phyloP scores from a whole-genome alignment of 208 protist species.

The Acanthamoeba royreba region DNA sequence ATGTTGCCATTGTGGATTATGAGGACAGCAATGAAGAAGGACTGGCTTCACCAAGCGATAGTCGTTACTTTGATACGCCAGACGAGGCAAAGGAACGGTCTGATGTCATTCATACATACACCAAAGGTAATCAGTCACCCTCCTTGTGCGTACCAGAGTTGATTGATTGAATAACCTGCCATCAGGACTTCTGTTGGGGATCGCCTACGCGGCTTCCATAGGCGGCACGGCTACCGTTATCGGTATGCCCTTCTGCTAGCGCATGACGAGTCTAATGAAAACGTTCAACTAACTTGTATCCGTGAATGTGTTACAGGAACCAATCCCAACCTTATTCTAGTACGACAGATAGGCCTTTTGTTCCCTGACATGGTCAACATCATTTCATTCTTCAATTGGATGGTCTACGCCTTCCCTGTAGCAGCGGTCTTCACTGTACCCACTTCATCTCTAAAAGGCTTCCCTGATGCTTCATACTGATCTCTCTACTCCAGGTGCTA shows the following conservation, averaged over 20 bases:
- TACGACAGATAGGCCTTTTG: background rate
- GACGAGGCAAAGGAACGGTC: background rate
- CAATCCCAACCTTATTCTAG: background rate
- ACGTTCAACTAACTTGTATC: background rate
- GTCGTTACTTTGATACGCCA: background rate
- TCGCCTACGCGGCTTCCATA: conserved; percentile 30
- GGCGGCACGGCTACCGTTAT: conserved; percentile 27
- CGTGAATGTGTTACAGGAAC: background rate
- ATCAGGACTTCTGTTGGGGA: background rate
- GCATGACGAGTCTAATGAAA: background rate
- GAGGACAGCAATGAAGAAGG: background rate
- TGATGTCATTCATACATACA: background rate
- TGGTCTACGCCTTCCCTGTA: background rate
- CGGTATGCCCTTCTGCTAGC: background rate
- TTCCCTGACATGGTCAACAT: background rate
- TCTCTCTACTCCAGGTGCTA: background rate
- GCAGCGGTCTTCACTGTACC: background rate
- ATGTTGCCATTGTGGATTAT: background rate
- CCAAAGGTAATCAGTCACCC: background rate
- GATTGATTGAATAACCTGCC: background rate
- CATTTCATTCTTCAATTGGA: conserved; percentile 37
- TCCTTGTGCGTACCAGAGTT: background rate
- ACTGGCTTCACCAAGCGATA: background rate
- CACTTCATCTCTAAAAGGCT: too few relatives aligned
- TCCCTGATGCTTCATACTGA: background rate